These are phyloP conservation scores for Torulaspora gathmanii DNA, from an alignment of 805 yeast species.

Conservation along the genomic window DNA sequence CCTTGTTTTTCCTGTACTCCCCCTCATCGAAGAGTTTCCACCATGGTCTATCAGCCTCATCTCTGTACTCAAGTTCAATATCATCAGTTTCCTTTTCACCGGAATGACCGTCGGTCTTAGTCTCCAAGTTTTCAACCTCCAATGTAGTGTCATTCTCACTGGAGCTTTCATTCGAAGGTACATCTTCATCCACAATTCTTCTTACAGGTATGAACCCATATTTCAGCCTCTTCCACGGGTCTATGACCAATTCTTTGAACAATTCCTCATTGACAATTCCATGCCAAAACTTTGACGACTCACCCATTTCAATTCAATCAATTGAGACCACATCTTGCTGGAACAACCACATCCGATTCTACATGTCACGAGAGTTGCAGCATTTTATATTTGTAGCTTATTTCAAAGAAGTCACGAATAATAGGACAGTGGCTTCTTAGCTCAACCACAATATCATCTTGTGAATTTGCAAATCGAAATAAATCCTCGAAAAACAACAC, in stretches of 20 bases:
- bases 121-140: neutral
- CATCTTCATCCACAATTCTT: constrained; percentile 26
- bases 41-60: constrained; percentile 52
- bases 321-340: neutral
- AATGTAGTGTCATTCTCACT: neutral
- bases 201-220: constrained; percentile 35
- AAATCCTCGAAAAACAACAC: too few relatives aligned
- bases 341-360: neutral
- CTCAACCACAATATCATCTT: neutral
- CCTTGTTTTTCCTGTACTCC: constrained; percentile 48
- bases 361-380: too few relatives aligned
- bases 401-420: too few relatives aligned
- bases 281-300: neutral
- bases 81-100: constrained; percentile 3
- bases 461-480: too few relatives aligned
- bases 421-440: neutral
- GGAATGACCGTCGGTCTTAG: neutral
- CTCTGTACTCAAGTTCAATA: constrained; percentile 41
- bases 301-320: neutral
- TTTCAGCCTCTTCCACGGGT: constrained; percentile 33
- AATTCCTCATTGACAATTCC: neutral
- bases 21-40: constrained; percentile 57
- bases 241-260: constrained; percentile 21
- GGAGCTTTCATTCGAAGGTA: neutral
- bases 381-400: too few relatives aligned